Evolutionary conservation across 768 basidiomycete genomes (phyloP), one percentile per base, ranked within the genome.

Genomic region (Suillus ampliporus): DNA sequence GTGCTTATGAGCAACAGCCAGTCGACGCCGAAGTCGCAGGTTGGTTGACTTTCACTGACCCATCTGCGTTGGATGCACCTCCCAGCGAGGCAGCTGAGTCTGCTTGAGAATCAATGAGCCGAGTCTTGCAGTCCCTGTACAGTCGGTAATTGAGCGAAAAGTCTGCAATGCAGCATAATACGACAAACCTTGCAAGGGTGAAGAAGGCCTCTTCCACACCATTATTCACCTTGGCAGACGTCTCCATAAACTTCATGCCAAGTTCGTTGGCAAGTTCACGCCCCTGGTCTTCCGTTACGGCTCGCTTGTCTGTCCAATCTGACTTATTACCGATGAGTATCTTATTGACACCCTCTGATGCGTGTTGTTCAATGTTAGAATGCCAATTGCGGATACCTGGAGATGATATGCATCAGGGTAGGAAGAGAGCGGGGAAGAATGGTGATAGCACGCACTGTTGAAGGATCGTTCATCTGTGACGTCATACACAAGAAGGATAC

Each of bases 171-270:
- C 31, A 37, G 19, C 23, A 50, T 15, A 38, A 26, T 28, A 47
- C 56, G 52, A 81, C 89, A 66, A 65, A 97, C 96, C 95, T 88
- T 35, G 97, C 95, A 61, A 99, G 85, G 5, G 92, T 92, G 78
- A 99, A 97, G 85, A 99, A 99, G 14, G 97, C 97, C 69, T 99
- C 95, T 79, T 99, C 97, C 40, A 99, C 97, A 63, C 95, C 95
- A 57, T 97, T 95, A 76, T 98, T 98, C 51, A 91, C 85, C 82
- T 99, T 99, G 43, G 97, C 97, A 19, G 92, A 94, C 17, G 97
- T 99, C 81, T 99, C 97, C 85, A 99, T 91, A 77, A 98, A 99
- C 75, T 86, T 89, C 76, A 99, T 85, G n/a, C 94, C 95, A 35
- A 99, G 86, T 76, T 99, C 95, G 59, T 90, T 83, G 5, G 97